Percentiles rank a stretch among this genome's conserved stretches.
phyloP scores from a whole-genome alignment of 495 filamentous ascomycete species.

The Hypoxylon fuscum region DNA sequence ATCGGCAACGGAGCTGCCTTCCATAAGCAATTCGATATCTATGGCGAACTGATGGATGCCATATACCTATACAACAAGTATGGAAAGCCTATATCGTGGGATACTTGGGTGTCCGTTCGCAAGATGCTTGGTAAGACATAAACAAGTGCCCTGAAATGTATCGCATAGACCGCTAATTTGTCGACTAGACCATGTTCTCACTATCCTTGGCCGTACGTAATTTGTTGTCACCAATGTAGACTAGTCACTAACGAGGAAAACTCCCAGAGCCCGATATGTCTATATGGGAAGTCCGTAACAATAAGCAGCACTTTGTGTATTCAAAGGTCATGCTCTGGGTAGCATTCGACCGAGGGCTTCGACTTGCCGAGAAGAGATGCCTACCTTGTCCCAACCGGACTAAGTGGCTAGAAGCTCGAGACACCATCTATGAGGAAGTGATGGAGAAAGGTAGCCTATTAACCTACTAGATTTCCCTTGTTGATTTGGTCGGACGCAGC shows the following conservation, averaged over 20 bases:
- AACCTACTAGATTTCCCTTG: background rate
- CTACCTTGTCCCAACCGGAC: slow-evolving; percentile 73
- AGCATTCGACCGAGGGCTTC: slow-evolving; percentile 74
- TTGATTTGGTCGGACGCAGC: background rate
- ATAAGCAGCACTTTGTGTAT: slow-evolving; percentile 77
- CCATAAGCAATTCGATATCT: slow-evolving; percentile 79
- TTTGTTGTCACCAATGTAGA: background rate
- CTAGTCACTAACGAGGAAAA: slow-evolving; percentile 4
- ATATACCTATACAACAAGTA: slow-evolving; percentile 83
- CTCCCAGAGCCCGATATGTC: slow-evolving; percentile 71
- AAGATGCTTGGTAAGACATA: slow-evolving; percentile 60
- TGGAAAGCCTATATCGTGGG: slow-evolving; percentile 76
- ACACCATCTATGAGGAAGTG: slow-evolving; percentile 74
- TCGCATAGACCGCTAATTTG: slow-evolving; percentile 5
- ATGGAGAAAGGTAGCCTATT: slow-evolving; percentile 65
- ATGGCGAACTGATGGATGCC: slow-evolving; percentile 77
- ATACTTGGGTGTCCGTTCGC: slow-evolving; percentile 70
- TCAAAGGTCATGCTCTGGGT: slow-evolving; percentile 82
- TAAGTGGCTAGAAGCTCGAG: slow-evolving; percentile 68
- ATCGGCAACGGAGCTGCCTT: slow-evolving; percentile 78
- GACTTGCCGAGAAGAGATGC: slow-evolving; percentile 73
- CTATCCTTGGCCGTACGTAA: slow-evolving; percentile 55
- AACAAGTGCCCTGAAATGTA: too few relatives aligned
- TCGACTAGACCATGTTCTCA: slow-evolving; percentile 59
- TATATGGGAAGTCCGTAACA: slow-evolving; percentile 79